Conservation (phyloP, 352 stramenopile species). For the Phytophthora pistaciae region DNA sequence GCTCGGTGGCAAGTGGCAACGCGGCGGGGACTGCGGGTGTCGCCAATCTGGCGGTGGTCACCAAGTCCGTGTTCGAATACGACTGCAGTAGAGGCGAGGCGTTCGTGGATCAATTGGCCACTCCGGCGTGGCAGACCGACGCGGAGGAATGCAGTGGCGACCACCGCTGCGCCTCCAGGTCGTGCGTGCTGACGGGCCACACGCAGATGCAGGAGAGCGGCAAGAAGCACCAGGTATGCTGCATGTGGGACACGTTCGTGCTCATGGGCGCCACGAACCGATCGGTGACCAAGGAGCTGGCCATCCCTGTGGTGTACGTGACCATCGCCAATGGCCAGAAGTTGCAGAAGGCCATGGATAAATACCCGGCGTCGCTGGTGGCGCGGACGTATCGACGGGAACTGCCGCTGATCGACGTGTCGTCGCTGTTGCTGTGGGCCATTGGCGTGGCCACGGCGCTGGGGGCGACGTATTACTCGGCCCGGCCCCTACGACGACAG, state of each 20-base stretch:
- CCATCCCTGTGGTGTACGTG: conserved; percentile 75
- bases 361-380: conserved; percentile 52
- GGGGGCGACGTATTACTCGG: conserved; percentile 75
- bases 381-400: conserved; percentile 55
- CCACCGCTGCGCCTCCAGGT: conserved; percentile 50
- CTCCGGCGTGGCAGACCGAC: conserved; percentile 62
- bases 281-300: conserved; percentile 45
- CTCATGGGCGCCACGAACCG: conserved; percentile 76
- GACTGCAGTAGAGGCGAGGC: conserved; percentile 69
- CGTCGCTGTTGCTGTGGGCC: conserved; percentile 69
- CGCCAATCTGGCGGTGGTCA: conserved; percentile 4
- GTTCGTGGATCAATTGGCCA: conserved; percentile 53
- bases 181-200: conserved; percentile 70
- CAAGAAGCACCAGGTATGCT: conserved; percentile 69
- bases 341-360: conserved; percentile 45
- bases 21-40: neutral
- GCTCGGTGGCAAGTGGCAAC: neutral
- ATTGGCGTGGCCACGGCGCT: conserved; percentile 68
- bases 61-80: conserved; percentile 70
- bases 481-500: conserved; percentile 15
- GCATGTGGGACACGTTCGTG: conserved; percentile 81
- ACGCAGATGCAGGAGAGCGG: conserved; percentile 19
- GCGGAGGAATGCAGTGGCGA: conserved; percentile 41
- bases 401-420: conserved; percentile 60
- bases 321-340: conserved; percentile 67